Base-by-base conservation (phyloP, 805 yeast species). In the Starmera dryadoides region DNA sequence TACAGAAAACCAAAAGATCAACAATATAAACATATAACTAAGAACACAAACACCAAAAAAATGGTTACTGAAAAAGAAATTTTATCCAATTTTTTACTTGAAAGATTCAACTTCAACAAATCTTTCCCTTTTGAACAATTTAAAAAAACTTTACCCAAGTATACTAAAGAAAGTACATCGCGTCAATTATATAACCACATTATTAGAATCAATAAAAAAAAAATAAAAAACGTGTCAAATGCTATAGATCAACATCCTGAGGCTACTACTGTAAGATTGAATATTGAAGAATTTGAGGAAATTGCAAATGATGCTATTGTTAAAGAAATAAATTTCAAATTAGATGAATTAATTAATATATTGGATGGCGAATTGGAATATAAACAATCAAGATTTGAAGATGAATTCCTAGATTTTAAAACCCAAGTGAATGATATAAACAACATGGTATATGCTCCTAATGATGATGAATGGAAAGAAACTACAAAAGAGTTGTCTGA, bases 401-500 rank as follows among this genome's bases (percentile, higher is more conserved):
- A 17, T 4, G 49, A 53, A 10, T 40, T 59, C 12, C 25, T 41
- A 4, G 30, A 26, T 6, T 25, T 44, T 10, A 52, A 64, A 3
- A 56, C 55, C 18, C 45, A 47, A 10, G 42, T 63, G 30, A 53
- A 54, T 38, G 66, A 60, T 25, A 38, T 64, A 21, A 36, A 40
- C 40, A 54, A 41, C 50, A 51, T 44, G 52, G 60, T 46, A 1
- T 46, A 40, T 31, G 40, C 44, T 1, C n/a, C 37, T 12, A 37
- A 26, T n/a, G 38, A 30, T 6, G 31, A 31, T 12, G 21, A 17
- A 2, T 19, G 15, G 34, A 32, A n/a, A 15, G 15, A 12, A 11
- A 19, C 15, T 11, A 28, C 16, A 19, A 15, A 28, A 1, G 44
- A 49, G 17, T 49, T 36, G 45, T 35, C 20, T 11, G 42, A 43